Percentiles rank a stretch among this genome's conserved stretches.
Conservation (phyloP, 2,329 filamentous ascomycete species). For the Pseudocercospora fuligena region DNA sequence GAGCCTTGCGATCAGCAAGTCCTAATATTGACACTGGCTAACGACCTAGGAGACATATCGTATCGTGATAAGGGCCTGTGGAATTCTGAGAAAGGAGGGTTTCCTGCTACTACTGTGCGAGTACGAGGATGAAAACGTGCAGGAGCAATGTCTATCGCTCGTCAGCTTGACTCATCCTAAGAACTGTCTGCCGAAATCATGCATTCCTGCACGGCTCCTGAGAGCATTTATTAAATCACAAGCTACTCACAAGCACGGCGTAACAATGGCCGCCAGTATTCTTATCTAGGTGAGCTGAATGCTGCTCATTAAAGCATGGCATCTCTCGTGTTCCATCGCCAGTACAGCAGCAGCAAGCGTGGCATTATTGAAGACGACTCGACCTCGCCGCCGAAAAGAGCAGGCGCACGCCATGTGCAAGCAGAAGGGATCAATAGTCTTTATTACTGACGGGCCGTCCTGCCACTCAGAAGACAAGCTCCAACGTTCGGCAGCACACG, state of each 20-base stretch:
- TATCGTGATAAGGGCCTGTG: too few relatives aligned
- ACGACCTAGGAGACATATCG: too few relatives aligned
- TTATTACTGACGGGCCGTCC: background rate
- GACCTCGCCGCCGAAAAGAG: background rate
- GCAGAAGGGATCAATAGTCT: background rate
- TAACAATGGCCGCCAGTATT: too few relatives aligned
- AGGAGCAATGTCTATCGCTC: constrained; percentile 2
- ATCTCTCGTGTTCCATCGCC: too few relatives aligned
- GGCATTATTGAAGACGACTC: background rate
- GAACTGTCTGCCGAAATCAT: background rate
- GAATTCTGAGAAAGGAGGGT: too few relatives aligned
- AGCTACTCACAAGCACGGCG: too few relatives aligned
- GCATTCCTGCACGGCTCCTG: background rate
- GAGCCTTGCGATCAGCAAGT: too few relatives aligned
- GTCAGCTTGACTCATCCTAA: background rate
- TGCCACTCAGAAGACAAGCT: background rate
- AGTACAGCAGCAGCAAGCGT: too few relatives aligned
- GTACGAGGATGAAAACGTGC: background rate
- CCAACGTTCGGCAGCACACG: constrained; percentile 5
- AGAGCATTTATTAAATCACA: too few relatives aligned
- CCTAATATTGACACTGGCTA: too few relatives aligned
- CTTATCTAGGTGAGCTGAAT: too few relatives aligned
- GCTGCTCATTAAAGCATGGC: too few relatives aligned
- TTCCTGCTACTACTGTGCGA: background rate
- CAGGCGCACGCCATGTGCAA: background rate